phyloP scores from a whole-genome alignment of 495 filamentous ascomycete species.

The Xylaria curta region DNA sequence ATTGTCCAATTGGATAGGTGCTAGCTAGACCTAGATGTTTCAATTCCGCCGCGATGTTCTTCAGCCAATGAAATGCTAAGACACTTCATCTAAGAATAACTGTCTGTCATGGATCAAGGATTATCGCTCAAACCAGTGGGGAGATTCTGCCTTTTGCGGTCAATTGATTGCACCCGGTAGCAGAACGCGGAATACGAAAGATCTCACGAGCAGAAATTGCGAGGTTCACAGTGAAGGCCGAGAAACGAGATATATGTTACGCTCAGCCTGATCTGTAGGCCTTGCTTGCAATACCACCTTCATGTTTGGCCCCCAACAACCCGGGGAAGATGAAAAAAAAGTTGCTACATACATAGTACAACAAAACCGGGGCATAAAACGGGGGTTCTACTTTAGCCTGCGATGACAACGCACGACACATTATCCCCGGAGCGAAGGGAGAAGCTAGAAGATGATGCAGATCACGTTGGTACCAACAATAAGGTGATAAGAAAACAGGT shows the following conservation, averaged over 20 bases:
- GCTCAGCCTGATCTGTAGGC: background rate
- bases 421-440: background rate
- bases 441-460: background rate
- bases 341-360: background rate
- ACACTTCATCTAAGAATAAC: background rate
- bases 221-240: background rate
- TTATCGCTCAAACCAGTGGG: constrained; percentile 1
- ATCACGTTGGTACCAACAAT: constrained; percentile 7
- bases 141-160: background rate
- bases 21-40: constrained; percentile 1
- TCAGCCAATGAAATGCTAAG: constrained; percentile 1
- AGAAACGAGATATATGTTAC: background rate
- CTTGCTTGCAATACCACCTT: background rate
- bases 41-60: constrained; percentile 6
- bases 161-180: background rate
- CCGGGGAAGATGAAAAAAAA: background rate
- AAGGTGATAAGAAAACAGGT: constrained; percentile 1
- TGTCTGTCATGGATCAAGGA: background rate
- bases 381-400: constrained; percentile 2
- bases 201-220: background rate
- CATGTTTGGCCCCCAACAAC: constrained; percentile 3
- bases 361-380: background rate
- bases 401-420: constrained; percentile 15
- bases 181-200: background rate
- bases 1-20: background rate